Percentiles rank a stretch among this genome's conserved stretches.
Evolutionary conservation across 2,329 filamentous ascomycete species (phyloP).

Genomic region (Xylariaceae sp.): DNA sequence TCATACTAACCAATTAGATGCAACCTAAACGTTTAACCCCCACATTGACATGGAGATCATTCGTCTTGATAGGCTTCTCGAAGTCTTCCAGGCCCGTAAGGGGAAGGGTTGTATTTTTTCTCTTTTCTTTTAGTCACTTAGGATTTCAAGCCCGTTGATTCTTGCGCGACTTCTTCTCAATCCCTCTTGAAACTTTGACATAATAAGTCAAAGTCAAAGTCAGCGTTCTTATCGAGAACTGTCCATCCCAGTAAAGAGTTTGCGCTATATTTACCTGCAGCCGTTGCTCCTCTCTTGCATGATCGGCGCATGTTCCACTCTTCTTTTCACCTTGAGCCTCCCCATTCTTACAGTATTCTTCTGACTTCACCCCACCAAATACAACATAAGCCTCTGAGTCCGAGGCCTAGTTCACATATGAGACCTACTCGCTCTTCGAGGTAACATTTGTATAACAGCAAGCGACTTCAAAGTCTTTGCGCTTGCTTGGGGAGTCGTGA

Average conservation of each 20-base stretch:
- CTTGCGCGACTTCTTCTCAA: background rate
- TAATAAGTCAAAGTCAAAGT: background rate
- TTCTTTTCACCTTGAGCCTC: too few relatives aligned
- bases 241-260: conserved; percentile 6
- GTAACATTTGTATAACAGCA: conserved; percentile 48
- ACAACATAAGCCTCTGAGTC: background rate
- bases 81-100: conserved; percentile 13
- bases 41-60: conserved; percentile 12
- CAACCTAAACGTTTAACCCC: conserved; percentile 19
- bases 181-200: background rate
- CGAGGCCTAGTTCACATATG: conserved; percentile 1
- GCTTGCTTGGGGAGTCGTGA: conserved; percentile 63
- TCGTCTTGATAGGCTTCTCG: conserved; percentile 16
- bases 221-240: background rate
- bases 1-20: conserved; percentile 14
- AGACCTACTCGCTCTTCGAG: background rate
- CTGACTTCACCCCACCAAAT: too few relatives aligned
- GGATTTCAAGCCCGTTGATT: background rate
- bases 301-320: conserved; percentile 23
- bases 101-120: background rate
- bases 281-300: conserved; percentile 13
- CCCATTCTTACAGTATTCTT: too few relatives aligned
- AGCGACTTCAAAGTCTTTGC: conserved; percentile 72
- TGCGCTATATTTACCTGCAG: conserved; percentile 22
- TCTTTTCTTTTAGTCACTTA: background rate